Evolutionary conservation across 2,329 filamentous ascomycete species (phyloP), one percentile per base, ranked within the genome.

Genomic region (Didymella arachidicola): DNA sequence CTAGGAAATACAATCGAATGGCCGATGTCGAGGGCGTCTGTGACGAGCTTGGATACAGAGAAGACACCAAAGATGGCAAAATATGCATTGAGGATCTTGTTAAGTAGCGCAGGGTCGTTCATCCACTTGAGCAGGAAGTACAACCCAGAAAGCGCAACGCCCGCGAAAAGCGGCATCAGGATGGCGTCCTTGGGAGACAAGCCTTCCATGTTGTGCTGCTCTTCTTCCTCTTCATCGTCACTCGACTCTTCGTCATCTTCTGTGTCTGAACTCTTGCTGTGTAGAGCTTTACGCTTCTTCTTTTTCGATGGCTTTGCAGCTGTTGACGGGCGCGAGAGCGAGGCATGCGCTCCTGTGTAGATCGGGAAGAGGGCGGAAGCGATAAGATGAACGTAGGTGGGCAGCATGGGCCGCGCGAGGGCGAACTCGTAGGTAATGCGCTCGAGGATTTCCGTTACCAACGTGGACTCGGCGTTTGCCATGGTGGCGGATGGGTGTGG

Each of bases 61-160:
- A 90, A 88, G n/a, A 96, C 78, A 0, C 91, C 92, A 72, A 94
- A 87, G 57, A 86, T 77, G 3, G 90, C 91, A 78, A 97, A 93
- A 80, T 98, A 97, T 71, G 85, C 87, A 38, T 91, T 89, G 22
- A 98, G 80, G 38, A 96, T 85, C 77, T 89, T 91, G 80, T 94
- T 97, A 69, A 98, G 79, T 22, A 96, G 80, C 11, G 87, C 83
- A 0, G 93, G 89, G 70, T 97, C 91, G 64, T 94, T 83, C 54
- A 97, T 85, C 85, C 89, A 95, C 75, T 96, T 92, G 72, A 98
- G 92, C 59, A 97, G 82, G 68, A 93, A 89, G 80, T 98, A 98
- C 12, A 98, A 82, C 5, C 87, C 87, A 41, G 87, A 83, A 8
- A 98, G 85, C 1, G 89, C 87, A 10, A 82, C 71, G 2, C 88